Evolutionary conservation across 257 asterid genomes (phyloP).

Genomic region (Solanum appendiculatum): DNA sequence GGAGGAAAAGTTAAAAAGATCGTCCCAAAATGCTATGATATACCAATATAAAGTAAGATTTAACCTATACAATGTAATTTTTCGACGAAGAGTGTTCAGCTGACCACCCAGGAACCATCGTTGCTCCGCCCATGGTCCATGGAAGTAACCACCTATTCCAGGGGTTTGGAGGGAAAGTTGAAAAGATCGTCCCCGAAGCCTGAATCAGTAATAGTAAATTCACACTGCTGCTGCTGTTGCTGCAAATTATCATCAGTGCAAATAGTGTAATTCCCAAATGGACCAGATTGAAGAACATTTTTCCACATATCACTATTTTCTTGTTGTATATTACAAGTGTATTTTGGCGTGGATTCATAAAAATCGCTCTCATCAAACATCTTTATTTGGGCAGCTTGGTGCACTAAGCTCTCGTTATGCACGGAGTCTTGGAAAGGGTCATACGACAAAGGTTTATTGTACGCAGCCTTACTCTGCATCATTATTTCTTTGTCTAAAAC

Average conservation of each 20-base stretch:
- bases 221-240: background rate
- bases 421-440: background rate
- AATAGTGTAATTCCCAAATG: background rate
- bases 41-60: background rate
- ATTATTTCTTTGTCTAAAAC: background rate
- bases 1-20: background rate
- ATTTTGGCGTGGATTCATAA: background rate
- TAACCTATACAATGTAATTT: too few relatives aligned
- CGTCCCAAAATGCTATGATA: background rate
- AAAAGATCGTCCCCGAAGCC: background rate
- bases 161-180: accelerated
- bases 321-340: background rate
- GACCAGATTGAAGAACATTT: background rate
- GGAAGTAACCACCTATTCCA: background rate
- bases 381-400: background rate
- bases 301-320: background rate
- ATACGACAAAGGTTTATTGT: background rate
- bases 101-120: accelerated
- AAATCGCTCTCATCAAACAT: background rate
- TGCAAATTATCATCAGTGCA: background rate
- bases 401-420: background rate
- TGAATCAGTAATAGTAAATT: background rate
- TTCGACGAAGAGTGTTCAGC: background rate
- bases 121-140: background rate
- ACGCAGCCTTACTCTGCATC: accelerated